These are phyloP conservation scores for Lachnellula occidentalis DNA, from an alignment of 2,329 filamentous ascomycete species.

Conservation along the genomic window DNA sequence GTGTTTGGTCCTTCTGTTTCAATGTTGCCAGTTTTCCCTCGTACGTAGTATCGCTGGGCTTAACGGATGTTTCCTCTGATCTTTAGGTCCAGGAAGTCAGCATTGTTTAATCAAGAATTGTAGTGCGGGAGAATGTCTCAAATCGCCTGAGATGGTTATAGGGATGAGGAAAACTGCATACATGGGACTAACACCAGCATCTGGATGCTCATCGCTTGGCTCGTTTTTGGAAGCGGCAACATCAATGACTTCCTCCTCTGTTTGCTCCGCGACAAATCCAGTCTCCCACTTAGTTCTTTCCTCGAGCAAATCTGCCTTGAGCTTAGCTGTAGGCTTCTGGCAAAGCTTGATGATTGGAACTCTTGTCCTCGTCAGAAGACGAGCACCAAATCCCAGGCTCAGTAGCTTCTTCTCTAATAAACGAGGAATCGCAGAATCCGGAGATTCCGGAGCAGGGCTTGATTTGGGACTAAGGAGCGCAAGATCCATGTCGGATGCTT, in stretches of 20 bases:
- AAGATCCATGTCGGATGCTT: slow-evolving; percentile 87
- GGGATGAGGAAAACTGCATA: no score
- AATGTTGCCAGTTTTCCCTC: slow-evolving; percentile 16
- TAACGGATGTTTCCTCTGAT: background rate
- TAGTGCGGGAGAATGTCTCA: no score
- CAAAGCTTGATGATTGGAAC: slow-evolving; percentile 88
- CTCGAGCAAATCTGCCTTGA: slow-evolving; percentile 56
- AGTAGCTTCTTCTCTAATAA: slow-evolving; percentile 71
- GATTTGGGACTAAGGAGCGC: slow-evolving; percentile 66
- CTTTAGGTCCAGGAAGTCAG: no score
- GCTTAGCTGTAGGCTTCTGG: slow-evolving; percentile 56
- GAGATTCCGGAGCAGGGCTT: slow-evolving; percentile 44
- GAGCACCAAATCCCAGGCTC: slow-evolving; percentile 66
- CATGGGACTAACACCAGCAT: background rate
- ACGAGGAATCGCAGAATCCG: slow-evolving; percentile 61
- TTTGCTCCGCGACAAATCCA: slow-evolving; percentile 35
- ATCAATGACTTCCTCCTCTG: slow-evolving; percentile 29
- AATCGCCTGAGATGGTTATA: no score
- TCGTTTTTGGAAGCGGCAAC: background rate
- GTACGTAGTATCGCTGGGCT: background rate
- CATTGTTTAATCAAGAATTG: no score
- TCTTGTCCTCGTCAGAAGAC: slow-evolving; percentile 70
- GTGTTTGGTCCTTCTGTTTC: slow-evolving; percentile 28
- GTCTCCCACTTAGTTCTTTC: slow-evolving; percentile 69
- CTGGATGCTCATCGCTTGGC: slow-evolving; percentile 24